Base-by-base conservation (phyloP, 2,329 filamentous ascomycete genomes). In the Apiospora aurea region DNA sequence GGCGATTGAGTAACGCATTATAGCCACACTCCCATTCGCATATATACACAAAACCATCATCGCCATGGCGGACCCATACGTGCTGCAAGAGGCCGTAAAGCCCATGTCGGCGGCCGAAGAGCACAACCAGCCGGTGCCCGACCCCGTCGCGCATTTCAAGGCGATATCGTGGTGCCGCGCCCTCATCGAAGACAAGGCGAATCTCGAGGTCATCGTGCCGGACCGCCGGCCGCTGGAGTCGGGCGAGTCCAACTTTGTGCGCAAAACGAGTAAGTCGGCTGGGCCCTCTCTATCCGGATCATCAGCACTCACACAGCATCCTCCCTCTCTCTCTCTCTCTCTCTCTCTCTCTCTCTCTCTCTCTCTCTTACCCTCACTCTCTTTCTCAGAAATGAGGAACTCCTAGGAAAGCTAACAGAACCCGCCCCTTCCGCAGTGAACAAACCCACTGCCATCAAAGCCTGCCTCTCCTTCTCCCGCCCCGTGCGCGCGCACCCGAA, bases 131-230 rank as follows among this genome's bases (percentile, higher is more conserved):
- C 47, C 73, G 13, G 72, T 76, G 24, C 38, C 76, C 24, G 75
- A 78, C 73, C 78, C 78, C 5, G 21, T 78, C 51, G 74, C 74
- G 51, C 77, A 79, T 72, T 79, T 80, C 76, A 69, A 74, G 26
- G 70, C 76, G 67, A 77, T 80, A 38, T 77, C 77, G 1, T 79
- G 79, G 77, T 80, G 78, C 71, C 46, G 46, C 21, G 72, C 73
- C 11, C 74, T 77, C n/a, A 75, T 80, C 21, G 26, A 72, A 3
- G 71, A 75, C 70, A 76, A 73, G 68, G 71, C 73, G 46, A 73
- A 76, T 51, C 49, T 79, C 43, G 44, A 75, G 21, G 67, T 76
- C 67, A 24, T 71, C 13, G 74, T 78, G 26, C 76, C 77, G 21
- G 77, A 79, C 71, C 75, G 79, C 10, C 76, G 71, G 1, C 76